A percentile compares a stretch with the other conserved stretches of the same genome.
phyloP scores from a whole-genome alignment of 345 rosid genomes.

The Iberis pinnata region DNA sequence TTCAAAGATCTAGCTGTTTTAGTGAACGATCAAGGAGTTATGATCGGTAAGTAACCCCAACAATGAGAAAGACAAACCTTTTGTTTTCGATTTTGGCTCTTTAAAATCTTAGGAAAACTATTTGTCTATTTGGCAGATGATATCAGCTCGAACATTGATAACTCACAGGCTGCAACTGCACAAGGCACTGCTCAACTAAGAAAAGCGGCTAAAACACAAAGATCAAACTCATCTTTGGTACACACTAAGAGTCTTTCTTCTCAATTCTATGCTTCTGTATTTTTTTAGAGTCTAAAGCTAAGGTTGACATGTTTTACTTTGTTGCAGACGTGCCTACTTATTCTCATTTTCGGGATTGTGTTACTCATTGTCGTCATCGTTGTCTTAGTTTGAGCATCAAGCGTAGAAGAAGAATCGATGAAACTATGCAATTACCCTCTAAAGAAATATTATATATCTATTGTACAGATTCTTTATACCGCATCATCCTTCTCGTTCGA shows the following conservation, averaged over 20 bases:
- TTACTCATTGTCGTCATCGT: conserved; percentile 54
- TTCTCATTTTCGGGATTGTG: conserved; percentile 59
- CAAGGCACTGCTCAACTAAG: conserved; percentile 53
- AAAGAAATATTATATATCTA: conserved; percentile 11
- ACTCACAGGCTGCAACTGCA: conserved; percentile 47
- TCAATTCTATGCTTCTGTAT: not conserved
- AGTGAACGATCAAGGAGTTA: conserved; percentile 56
- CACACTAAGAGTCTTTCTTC: not conserved
- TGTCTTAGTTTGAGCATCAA: conserved; percentile 39
- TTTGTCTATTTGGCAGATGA: conserved; percentile 44
- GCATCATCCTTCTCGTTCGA: conserved; percentile 1
- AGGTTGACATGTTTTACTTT: not conserved
- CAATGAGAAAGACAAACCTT: not conserved
- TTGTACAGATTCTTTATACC: conserved; percentile 32
- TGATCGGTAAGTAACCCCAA: conserved; percentile 44
- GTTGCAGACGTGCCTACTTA: conserved; percentile 62
- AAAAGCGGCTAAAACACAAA: conserved; percentile 56
- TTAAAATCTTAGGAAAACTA: not conserved
- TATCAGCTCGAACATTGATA: conserved; percentile 52
- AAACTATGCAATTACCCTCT: conserved; percentile 2
- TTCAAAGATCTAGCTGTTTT: conserved; percentile 65
- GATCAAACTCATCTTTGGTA: conserved; percentile 64
- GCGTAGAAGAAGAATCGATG: not conserved
- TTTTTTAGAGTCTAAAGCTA: not conserved
- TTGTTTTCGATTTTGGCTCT: not conserved